Base-by-base conservation (phyloP, 768 basidiomycete genomes). In the Boletus vermiculosoides region DNA sequence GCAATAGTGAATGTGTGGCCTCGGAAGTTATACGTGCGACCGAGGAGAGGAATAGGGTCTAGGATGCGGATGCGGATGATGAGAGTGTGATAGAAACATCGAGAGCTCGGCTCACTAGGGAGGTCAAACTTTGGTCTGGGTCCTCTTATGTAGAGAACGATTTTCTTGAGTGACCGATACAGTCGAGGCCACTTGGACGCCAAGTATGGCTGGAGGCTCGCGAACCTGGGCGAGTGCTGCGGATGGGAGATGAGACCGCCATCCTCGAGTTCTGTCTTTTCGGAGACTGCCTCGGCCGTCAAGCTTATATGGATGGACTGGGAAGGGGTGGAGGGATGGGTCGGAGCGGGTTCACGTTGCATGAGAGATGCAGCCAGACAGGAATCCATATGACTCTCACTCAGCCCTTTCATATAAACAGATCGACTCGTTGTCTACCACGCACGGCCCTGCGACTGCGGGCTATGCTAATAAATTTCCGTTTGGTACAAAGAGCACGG, bases 41-140 rank as follows among this genome's bases (percentile, higher is more conserved):
- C 77, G 22, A 89, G 75, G 37, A 83, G 73, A 10, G 87, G 86
- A 9, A 60, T 62, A 16, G 82, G 83, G 16, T 77, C 87, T 88
- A 55, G 23, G 34, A 36, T 20, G n/a, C 15, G 23, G 34, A 36
- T 20, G n/a, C 15, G 31, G 39, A 52, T 33, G 28, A 36, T 52
- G 46, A 68, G 49, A 42, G 12, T 5, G 45, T 9, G 15, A 46
- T 10, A 33, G 9, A 40, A n/a, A 23, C 45, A 45, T 40, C 13
- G 36, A 50, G 13, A 31, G 31, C 8, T 36, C n/a, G 23, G 41
- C 57, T 59, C 54, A 80, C 76, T 80, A 71, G 76, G 77, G 66
- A 71, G 82, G 63, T 73, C 82, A 65, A 63, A 77, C 67, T 74
- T 83, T 18, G 85, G 86, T 37, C 81, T 71, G 1, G 87, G 88